Evolutionary conservation across 208 protist genomes (phyloP), one percentile per base, ranked within the genome.

Genomic region (Leishmania aethiopica): DNA sequence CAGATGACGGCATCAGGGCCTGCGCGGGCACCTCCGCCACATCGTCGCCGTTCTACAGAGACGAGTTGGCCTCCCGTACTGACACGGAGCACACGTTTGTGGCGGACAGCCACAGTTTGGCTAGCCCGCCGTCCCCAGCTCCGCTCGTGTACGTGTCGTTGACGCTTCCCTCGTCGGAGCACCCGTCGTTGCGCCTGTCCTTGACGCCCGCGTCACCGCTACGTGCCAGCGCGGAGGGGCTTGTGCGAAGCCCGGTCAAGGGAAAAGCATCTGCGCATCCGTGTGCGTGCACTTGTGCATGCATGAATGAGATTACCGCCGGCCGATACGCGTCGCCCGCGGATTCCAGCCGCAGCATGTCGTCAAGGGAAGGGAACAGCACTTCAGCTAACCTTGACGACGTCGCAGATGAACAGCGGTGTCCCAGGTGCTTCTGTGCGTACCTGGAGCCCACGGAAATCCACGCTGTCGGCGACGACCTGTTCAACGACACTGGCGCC

Each of bases 101-200:
- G 4, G 47, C 17, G 40, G 70, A 62, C n/a, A 78, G 59, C 37
- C 17, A 35, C 3, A 70, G 59, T 2, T 11, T 42, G 15, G 62
- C 70, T 1, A 47, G n/a, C 15, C 59, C 77, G 45, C n/a, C 82
- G 19, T 75, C 77, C 0, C 82, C 77, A 17, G 37, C 82, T 19
- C 57, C 77, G 7, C 77, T 85, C n/a, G 11, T 81, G 25, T 79
- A 42, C 72, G 71, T 85, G 80, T 47, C 25, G 45, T 19, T 64
- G 51, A 60, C 49, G 72, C n/a, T 60, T 40, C 49, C 72, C 8
- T 42, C 69, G 11, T 47, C 42, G 42, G 6, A 42, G 0, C 22
- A 32, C 37, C 69, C 42, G 7, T 19, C 69, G 42, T 42, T 15
- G 69, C 25, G 42, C 66, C 66, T n/a, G 3, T 42, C 13, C 66